Evolutionary conservation across 169 alveolate genomes (phyloP), one percentile per base, ranked within the genome.

Genomic region (Amoebophrya sp.): DNA sequence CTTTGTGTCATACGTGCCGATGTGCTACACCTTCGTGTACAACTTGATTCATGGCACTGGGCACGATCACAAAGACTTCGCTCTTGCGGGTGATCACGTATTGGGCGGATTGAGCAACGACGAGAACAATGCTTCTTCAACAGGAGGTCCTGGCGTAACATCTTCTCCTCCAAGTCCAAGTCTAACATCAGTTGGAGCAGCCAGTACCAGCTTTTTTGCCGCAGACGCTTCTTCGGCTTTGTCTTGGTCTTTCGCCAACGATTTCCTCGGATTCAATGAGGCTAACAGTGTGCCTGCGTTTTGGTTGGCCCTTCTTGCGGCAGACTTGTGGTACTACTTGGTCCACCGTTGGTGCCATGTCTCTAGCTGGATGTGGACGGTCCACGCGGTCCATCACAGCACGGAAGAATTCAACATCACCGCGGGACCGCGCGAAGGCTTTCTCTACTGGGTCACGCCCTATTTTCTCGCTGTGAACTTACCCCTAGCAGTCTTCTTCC

Each of bases 401-500:
- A 65, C 83, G 38, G 83, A 65, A 26, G 83, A 65, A 36, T 65
- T 65, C 83, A 65, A 65, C n/a, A 65, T 65, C 83, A 65, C 83
- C 10, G 83, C 83, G 2, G 83, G 83, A 26, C 83, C 83, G 26
- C 83, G 83, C 83, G 83, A 65, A 36, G 83, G 83, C 33, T 65
- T 65, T 36, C 83, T 65, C 83, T 65, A 65, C 83, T 65, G 83
- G 83, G 36, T 65, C 83, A 65, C 83, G 83, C 83, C 83, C 83
- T 65, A 65, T 36, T 65, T 65, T 26, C 83, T 65, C 83, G 83
- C 83, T 29, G 83, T 65, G 36, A 65, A 65, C 83, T 26, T 65
- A 36, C 83, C 83, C 2, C 83, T 65, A 10, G 83, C 83, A 36
- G 36, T 65, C 33, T 65, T 65, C 26, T 65, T 65, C 33, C 83